phyloP scores from a whole-genome alignment of 208 protist species.

The Lotmaria passim region DNA sequence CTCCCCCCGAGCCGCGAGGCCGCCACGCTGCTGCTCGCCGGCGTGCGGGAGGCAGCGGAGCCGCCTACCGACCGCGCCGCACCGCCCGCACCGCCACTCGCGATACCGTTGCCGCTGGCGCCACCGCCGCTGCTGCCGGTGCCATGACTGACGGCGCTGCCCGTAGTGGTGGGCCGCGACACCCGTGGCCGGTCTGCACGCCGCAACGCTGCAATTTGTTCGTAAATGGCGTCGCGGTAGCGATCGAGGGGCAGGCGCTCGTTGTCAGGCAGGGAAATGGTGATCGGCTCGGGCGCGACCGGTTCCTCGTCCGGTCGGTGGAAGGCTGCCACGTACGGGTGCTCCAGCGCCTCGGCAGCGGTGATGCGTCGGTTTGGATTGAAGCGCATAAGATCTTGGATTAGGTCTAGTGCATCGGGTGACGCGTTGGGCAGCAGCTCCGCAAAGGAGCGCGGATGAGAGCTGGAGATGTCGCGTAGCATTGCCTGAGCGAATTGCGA shows the following conservation, averaged over 20 bases:
- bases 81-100: conserved; percentile 2
- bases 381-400: conserved; percentile 95
- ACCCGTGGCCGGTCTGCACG: conserved; percentile 20
- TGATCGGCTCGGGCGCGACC: conserved; percentile 77
- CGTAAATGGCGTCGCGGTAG: conserved; percentile 93
- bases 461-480: conserved; percentile 86
- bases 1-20: conserved; percentile 4
- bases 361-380: conserved; percentile 96
- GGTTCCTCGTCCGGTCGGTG: conserved; percentile 90
- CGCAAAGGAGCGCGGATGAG: conserved; percentile 67
- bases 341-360: conserved; percentile 92
- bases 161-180: conserved; percentile 15
- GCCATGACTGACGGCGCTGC: conserved; percentile 21
- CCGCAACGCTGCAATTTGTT: conserved; percentile 76
- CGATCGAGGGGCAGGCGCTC: conserved; percentile 94
- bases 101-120: not conserved
- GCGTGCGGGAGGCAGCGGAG: conserved; percentile 11
- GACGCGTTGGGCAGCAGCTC: conserved; percentile 93
- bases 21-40: conserved; percentile 14
- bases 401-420: conserved; percentile 93
- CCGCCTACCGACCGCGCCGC: not conserved
- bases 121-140: conserved; percentile 24
- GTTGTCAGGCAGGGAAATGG: conserved; percentile 93
- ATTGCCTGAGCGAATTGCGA: conserved; percentile 96
- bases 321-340: conserved; percentile 95